Percentiles rank a stretch among this genome's conserved stretches.
These are phyloP conservation scores for Suillus sp. DNA, from an alignment of 768 basidiomycete genomes.

Conservation along the genomic window DNA sequence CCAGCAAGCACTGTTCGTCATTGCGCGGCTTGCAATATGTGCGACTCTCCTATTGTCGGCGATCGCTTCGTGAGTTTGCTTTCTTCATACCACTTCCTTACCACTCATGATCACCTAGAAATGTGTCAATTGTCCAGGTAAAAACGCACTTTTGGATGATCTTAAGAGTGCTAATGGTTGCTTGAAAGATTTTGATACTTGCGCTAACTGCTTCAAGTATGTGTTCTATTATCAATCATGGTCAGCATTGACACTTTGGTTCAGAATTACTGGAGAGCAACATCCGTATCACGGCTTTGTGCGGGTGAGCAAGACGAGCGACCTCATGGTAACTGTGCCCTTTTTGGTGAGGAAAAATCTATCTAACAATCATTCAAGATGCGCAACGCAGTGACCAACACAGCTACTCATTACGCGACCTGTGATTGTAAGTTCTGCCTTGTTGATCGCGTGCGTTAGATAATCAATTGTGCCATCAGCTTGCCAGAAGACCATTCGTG, in stretches of 20 bases:
- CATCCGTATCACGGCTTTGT: constrained; percentile 81
- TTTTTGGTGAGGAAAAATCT: background rate
- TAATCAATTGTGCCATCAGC: constrained; percentile 16
- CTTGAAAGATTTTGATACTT: constrained; percentile 71
- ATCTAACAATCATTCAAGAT: constrained; percentile 26
- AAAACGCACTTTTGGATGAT: background rate
- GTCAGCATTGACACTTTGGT: constrained; percentile 6
- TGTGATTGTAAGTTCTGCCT: constrained; percentile 50
- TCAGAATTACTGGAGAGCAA: constrained; percentile 66
- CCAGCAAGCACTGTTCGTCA: constrained; percentile 44
- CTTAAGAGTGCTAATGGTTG: constrained; percentile 13
- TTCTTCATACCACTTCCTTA: constrained; percentile 2
- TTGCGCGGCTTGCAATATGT: constrained; percentile 73
- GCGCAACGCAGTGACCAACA: constrained; percentile 28
- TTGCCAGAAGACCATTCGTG: constrained; percentile 56
- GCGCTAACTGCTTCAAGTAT: constrained; percentile 66
- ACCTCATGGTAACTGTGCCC: constrained; percentile 56
- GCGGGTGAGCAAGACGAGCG: constrained; percentile 52
- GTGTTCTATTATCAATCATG: constrained; percentile 15
- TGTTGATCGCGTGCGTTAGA: too few species aligned
- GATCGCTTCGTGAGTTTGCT: constrained; percentile 63
- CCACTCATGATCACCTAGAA: constrained; percentile 49
- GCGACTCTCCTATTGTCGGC: constrained; percentile 70
- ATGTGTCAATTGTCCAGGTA: constrained; percentile 69
- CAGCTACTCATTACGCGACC: constrained; percentile 50